Percentiles rank a stretch among this genome's conserved stretches.
Evolutionary conservation across 2,329 filamentous ascomycete species (phyloP).

Genomic region (Albophoma yamanashiensis): DNA sequence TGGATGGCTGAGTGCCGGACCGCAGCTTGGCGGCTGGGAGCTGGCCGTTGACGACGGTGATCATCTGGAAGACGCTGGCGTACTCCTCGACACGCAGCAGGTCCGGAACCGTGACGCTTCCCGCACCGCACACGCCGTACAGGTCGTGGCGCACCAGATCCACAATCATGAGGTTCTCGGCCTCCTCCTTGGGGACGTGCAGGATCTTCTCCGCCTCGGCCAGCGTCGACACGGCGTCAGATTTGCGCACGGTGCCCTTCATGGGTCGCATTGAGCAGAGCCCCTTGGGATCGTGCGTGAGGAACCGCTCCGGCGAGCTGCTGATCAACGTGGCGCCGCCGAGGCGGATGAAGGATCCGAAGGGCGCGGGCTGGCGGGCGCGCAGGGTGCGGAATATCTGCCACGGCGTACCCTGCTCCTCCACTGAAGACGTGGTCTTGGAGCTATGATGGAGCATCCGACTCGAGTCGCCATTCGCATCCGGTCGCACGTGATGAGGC

Average conservation of each 20-base stretch:
- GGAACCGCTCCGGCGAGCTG: conserved; percentile 82
- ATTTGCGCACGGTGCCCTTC: conserved; percentile 91
- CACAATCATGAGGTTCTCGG: conserved; percentile 97
- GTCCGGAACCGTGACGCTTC: conserved; percentile 62
- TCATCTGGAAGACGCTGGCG: conserved; percentile 82
- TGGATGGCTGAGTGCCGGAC: conserved; percentile 4
- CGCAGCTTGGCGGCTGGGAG: conserved; percentile 24
- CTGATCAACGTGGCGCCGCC: conserved; percentile 61
- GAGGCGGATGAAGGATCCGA: conserved; percentile 72
- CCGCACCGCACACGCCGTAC: conserved; percentile 69
- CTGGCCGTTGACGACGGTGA: conserved; percentile 71
- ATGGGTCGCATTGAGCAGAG: conserved; percentile 78
- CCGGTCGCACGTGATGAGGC: conserved; percentile 15
- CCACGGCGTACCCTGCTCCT: conserved; percentile 40
- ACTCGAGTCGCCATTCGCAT: background rate
- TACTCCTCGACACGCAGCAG: conserved; percentile 86
- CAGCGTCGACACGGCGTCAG: conserved; percentile 51
- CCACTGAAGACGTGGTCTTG: background rate
- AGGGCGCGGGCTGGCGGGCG: conserved; percentile 66
- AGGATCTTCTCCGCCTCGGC: conserved; percentile 63
- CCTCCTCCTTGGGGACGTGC: conserved; percentile 76
- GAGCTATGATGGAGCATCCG: background rate
- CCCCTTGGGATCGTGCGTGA: conserved; percentile 44
- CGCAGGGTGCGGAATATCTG: conserved; percentile 61
- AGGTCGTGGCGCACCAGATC: conserved; percentile 93